These are phyloP conservation scores for Melocanna baccifera DNA, from an alignment of 176 grass and related monocot species.

Conservation along the genomic window DNA sequence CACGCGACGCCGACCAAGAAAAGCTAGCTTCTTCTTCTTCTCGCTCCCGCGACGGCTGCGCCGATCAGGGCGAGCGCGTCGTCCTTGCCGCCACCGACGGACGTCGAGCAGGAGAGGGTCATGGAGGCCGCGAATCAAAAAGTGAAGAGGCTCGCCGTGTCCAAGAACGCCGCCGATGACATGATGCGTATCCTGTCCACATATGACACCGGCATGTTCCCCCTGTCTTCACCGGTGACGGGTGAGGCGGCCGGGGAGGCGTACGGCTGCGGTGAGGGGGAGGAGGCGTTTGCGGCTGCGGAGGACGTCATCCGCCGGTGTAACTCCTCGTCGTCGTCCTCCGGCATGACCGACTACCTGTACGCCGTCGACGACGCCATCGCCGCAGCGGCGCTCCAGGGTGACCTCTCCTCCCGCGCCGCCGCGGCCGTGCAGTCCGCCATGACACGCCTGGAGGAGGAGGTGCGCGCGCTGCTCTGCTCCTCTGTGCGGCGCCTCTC, in stretches of 20 bases:
- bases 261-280: not conserved
- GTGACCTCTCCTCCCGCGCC: conserved; percentile 32
- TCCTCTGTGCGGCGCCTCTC: conserved; percentile 35
- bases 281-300: conserved; percentile 33
- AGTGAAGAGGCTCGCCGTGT: conserved; percentile 58
- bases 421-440: conserved; percentile 60
- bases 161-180: conserved; percentile 87
- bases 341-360: conserved; percentile 21
- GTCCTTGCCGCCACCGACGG: conserved; percentile 15
- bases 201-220: conserved; percentile 51
- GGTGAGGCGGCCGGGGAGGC: not conserved
- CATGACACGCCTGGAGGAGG: conserved; percentile 75
- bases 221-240: not conserved
- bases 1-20: not conserved
- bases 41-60: not conserved
- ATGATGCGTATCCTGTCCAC: conserved; percentile 70
- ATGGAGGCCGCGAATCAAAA: conserved; percentile 55
- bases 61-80: not conserved
- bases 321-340: not conserved
- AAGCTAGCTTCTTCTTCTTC: not conserved
- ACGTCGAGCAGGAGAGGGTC: conserved; percentile 48
- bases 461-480: conserved; percentile 56
- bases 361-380: conserved; percentile 59
- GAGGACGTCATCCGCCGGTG: conserved; percentile 43
- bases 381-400: conserved; percentile 38